These are phyloP conservation scores for Aspergillus flavus DNA, from an alignment of 2,329 filamentous ascomycete genomes.

Conservation along the genomic window DNA sequence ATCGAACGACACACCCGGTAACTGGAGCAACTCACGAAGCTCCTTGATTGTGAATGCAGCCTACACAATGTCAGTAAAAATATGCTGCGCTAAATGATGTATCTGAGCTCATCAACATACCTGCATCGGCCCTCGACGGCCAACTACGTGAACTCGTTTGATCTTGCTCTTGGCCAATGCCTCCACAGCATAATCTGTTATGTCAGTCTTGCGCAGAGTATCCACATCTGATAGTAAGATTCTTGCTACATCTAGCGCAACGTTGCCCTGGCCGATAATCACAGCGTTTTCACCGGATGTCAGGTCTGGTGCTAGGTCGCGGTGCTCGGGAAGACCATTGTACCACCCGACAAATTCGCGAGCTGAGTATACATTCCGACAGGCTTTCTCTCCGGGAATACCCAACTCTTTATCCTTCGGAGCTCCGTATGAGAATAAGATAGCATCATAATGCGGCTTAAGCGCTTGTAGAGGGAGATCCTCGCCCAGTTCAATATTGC, in stretches of 20 bases:
- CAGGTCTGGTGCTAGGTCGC: slow-evolving; percentile 72
- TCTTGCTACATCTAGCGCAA: slow-evolving; percentile 89
- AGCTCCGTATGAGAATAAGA: slow-evolving; percentile 91
- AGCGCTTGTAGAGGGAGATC: slow-evolving; percentile 69
- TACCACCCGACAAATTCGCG: slow-evolving; percentile 98
- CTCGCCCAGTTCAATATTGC: slow-evolving; percentile 79
- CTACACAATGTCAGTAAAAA: slow-evolving; percentile 44
- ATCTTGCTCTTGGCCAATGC: slow-evolving; percentile 72
- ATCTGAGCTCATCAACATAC: slow-evolving; percentile 43
- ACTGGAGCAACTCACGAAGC: slow-evolving; percentile 79
- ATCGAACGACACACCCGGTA: slow-evolving; percentile 71
- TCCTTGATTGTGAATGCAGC: slow-evolving; percentile 97
- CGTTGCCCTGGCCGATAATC: slow-evolving; percentile 92
- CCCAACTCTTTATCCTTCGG: slow-evolving; percentile 77
- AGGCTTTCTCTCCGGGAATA: slow-evolving; percentile 73
- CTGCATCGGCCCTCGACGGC: slow-evolving; percentile 85
- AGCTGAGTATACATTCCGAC: slow-evolving; percentile 77
- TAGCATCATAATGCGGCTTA: slow-evolving; percentile 82
- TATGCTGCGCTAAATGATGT: not conserved
- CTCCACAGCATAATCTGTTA: slow-evolving; percentile 80
- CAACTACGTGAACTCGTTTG: slow-evolving; percentile 81
- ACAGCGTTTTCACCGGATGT: slow-evolving; percentile 77
- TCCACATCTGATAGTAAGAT: slow-evolving; percentile 80
- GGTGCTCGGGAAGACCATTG: slow-evolving; percentile 86
- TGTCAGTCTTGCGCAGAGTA: slow-evolving; percentile 78